Evolutionary conservation across 179 eudicot genomes (phyloP), one percentile per base, ranked within the genome.

Genomic region (Dionaea muscipula): DNA sequence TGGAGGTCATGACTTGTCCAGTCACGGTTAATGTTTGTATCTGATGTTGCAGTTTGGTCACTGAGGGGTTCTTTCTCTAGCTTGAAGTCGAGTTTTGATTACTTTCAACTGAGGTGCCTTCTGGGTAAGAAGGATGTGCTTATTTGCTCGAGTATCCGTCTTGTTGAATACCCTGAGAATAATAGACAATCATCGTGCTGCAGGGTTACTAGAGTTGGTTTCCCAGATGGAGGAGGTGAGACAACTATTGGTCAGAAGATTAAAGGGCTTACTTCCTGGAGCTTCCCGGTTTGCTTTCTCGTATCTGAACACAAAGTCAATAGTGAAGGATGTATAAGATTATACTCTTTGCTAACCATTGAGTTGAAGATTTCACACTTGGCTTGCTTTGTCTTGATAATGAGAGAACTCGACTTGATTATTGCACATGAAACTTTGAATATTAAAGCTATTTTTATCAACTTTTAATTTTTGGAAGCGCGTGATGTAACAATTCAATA

Each of bases 141-240:
- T 55, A 49, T 33, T 56, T 26, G 35, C 31, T 38, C 3, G 6
- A 1, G 4, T 19, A 14, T 13, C 47, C 20, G 2, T 7, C 5
- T 15, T 13, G 47, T 3, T 18, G 12, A 18, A 28, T 31, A 8
- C 11, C 18, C 21, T 8, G 11, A 21, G n/a, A 17, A 3, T 2
- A 1, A 4, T 22, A 5, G 15, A 51, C 20, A 3, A 22, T 26
- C 43, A 39, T 26, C 39, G 41, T 44, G 55, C 61, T 59, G 28
- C 65, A 81, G 93, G 71, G 59, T 23, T 74, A 14, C 37, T 84
- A 53, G 78, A 69, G 64, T 50, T 81, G 62, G 61, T 76, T 64
- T 72, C 77, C 23, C 72, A 68, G 81, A 46, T 72, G 51, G 60
- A 74, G 56, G 67, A 78, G 52, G 22, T 68, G 43, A 66, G 47